Conservation (phyloP, 2,329 filamentous ascomycete genomes). For the Thermomyces lanuginosus region DNA sequence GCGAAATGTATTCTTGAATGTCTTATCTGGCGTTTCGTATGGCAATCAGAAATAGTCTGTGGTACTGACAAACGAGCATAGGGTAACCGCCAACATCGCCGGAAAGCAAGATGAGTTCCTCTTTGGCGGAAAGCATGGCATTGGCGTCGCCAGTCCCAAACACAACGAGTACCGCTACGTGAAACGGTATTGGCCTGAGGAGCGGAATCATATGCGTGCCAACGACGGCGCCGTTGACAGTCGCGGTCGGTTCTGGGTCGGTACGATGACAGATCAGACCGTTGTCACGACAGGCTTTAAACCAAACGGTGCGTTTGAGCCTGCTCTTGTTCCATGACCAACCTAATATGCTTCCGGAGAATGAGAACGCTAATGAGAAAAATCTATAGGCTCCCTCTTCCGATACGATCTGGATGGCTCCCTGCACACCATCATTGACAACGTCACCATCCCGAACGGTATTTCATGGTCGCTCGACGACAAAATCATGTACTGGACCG, state of each 20-base stretch:
- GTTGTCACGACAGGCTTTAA: no score
- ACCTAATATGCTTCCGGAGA: conserved; percentile 2
- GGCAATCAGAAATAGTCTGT: no score
- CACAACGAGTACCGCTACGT: conserved; percentile 3
- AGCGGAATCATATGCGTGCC: conserved; percentile 24
- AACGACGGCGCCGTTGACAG: conserved; percentile 69
- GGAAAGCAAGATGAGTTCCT: conserved; percentile 49
- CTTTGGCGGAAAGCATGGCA: conserved; percentile 59
- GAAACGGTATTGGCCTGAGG: conserved; percentile 5
- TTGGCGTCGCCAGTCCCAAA: conserved; percentile 31
- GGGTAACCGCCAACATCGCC: conserved; percentile 59
- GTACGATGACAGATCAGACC: conserved; percentile 5
- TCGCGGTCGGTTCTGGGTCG: conserved; percentile 49
- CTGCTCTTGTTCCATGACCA: conserved; percentile 39
- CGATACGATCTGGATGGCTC: conserved; percentile 45
- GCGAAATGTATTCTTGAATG: no score
- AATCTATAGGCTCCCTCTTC: conserved; percentile 43
- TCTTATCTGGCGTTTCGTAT: no score
- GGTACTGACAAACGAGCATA: neutral
- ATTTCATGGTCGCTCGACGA: conserved; percentile 57
- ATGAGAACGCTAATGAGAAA: conserved; percentile 15
- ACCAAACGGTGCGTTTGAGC: conserved; percentile 42
- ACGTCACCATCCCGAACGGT: conserved; percentile 61
- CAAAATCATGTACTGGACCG: conserved; percentile 59
- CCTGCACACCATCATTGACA: conserved; percentile 39